Conservation (phyloP, 176 grass and related monocot species). For the Otatea glauca region DNA sequence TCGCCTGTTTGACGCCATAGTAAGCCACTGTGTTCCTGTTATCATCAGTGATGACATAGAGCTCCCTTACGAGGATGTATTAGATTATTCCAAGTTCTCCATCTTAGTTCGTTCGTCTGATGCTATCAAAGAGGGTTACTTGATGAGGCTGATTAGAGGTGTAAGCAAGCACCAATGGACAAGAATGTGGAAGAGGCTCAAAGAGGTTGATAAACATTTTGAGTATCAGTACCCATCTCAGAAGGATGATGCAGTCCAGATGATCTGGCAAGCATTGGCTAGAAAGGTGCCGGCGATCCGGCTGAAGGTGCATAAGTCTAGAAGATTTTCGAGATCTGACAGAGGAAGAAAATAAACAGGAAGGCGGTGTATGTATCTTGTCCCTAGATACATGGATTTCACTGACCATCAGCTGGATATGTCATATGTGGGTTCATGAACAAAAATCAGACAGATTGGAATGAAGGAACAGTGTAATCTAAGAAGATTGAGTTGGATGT, state of each 20-base stretch:
- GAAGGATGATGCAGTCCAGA: conserved; percentile 79
- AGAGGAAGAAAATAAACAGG: conserved; percentile 42
- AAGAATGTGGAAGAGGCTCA: conserved; percentile 75
- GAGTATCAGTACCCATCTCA: conserved; percentile 72
- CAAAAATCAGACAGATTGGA: neutral
- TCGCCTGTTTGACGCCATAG: conserved; percentile 83
- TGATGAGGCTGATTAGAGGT: conserved; percentile 60
- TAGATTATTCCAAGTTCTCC: conserved; percentile 86
- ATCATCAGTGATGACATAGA: conserved; percentile 89
- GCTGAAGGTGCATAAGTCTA: conserved; percentile 65
- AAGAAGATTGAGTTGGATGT: conserved; percentile 7
- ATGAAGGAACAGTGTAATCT: conserved; percentile 14
- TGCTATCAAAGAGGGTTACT: conserved; percentile 69
- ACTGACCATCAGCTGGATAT: conserved; percentile 31
- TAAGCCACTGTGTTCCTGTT: conserved; percentile 77
- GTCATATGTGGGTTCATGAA: neutral
- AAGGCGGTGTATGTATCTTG: conserved; percentile 6
- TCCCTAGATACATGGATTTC: conserved; percentile 23
- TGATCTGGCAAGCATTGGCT: conserved; percentile 82
- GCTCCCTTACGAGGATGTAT: conserved; percentile 76
- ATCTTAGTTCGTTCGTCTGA: conserved; percentile 74
- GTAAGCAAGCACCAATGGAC: conserved; percentile 63
- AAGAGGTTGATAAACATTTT: conserved; percentile 73
- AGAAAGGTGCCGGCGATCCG: conserved; percentile 61
- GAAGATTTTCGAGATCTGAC: conserved; percentile 59